A percentile compares a stretch with the other conserved stretches of the same genome.
Evolutionary conservation across 1,139 yeast species (phyloP).

Genomic region (Debaryomyces robertsiae): DNA sequence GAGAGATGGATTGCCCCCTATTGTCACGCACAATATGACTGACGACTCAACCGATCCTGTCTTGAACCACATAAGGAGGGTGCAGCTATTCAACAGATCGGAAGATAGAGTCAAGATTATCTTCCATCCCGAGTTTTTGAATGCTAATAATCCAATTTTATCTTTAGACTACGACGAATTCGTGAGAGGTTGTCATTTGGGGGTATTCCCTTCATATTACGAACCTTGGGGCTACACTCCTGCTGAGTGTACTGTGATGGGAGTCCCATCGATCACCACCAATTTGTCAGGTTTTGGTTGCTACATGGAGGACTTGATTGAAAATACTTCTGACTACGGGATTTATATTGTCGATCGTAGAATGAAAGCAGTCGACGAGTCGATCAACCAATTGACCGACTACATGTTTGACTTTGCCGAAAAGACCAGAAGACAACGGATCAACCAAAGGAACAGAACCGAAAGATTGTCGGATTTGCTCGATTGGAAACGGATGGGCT

Average conservation of each 20-base stretch:
- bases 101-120: constrained; percentile 92
- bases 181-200: constrained; percentile 97
- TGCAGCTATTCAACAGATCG: constrained; percentile 85
- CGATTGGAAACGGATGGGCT: constrained; percentile 98
- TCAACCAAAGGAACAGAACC: constrained; percentile 96
- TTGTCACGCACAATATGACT: constrained; percentile 96
- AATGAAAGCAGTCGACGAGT: constrained; percentile 89
- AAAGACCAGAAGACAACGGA: constrained; percentile 94
- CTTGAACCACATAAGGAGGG: constrained; percentile 87
- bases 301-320: constrained; percentile 97
- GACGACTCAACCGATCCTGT: constrained; percentile 93
- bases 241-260: constrained; percentile 99
- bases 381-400: constrained; percentile 85
- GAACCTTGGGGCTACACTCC: constrained; percentile 99
- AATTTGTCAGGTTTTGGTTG: constrained; percentile 97
- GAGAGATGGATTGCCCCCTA: constrained; percentile 87
- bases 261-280: constrained; percentile 97
- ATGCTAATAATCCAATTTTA: constrained; percentile 91
- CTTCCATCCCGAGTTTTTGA: constrained; percentile 96
- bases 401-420: constrained; percentile 87
- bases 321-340: constrained; percentile 93
- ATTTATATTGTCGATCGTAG: constrained; percentile 96
- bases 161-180: constrained; percentile 96
- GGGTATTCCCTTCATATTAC: constrained; percentile 97
- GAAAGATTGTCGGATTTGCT: constrained; percentile 89